Conservation (phyloP, 805 yeast species). For the Wickerhamiella alocasiicola region DNA sequence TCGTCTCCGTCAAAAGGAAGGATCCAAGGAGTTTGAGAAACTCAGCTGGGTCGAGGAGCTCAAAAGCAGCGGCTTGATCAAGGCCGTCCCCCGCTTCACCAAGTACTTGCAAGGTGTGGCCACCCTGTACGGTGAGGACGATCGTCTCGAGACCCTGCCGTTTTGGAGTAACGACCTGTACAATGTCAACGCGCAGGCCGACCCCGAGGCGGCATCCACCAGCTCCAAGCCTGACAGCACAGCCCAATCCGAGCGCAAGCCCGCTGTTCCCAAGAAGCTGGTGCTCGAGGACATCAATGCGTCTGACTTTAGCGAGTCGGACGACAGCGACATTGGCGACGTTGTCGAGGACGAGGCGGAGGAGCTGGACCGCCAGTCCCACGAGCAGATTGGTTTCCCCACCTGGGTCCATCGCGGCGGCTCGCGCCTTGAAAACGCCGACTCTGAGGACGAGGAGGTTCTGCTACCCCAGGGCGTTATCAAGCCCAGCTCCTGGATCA, state of each 20-base stretch:
- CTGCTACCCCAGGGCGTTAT: conserved; percentile 79
- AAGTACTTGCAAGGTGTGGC: conserved; percentile 91
- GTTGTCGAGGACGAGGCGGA: conserved; percentile 11
- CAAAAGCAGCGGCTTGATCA: conserved; percentile 69
- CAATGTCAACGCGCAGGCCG: conserved; percentile 30
- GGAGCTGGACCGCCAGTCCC: not conserved
- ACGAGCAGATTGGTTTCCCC: conserved; percentile 19
- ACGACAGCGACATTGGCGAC: conserved; percentile 13
- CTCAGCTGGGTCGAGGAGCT: conserved; percentile 72
- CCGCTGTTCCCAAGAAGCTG: conserved; percentile 15
- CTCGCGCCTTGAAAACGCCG: conserved; percentile 31
- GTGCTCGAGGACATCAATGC: conserved; percentile 42
- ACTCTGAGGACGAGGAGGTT: conserved; percentile 78
- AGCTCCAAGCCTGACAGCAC: not conserved
- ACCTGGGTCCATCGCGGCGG: conserved; percentile 20
- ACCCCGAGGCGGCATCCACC: not conserved
- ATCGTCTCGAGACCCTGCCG: conserved; percentile 77
- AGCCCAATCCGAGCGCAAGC: not conserved
- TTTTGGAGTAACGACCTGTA: conserved; percentile 92
- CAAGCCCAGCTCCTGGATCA: conserved; percentile 65
- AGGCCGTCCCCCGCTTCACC: conserved; percentile 88
- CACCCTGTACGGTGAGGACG: conserved; percentile 76
- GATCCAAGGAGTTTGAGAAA: conserved; percentile 28
- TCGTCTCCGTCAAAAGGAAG: conserved; percentile 39
- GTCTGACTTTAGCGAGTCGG: conserved; percentile 37